Evolutionary conservation across 2,329 filamentous ascomycete species (phyloP).

Genomic region (Monilinia vaccinii-corymbosi): DNA sequence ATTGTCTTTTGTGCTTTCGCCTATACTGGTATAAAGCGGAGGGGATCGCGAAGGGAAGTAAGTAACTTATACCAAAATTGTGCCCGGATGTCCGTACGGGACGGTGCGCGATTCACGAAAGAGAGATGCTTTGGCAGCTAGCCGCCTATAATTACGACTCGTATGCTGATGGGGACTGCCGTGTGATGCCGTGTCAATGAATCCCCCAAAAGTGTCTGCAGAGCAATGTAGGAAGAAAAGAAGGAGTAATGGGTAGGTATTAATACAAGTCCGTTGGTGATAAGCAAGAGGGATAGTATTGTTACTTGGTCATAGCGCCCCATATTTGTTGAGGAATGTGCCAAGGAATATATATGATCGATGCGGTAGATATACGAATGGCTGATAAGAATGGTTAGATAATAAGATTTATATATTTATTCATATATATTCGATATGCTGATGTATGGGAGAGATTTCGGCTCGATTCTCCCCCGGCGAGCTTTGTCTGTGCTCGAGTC

Average conservation of each 20-base stretch:
- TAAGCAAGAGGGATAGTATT: too few species aligned
- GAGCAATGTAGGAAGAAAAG: neutral
- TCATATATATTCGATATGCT: neutral
- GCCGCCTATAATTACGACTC: neutral
- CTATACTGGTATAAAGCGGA: neutral
- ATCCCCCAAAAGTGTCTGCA: neutral
- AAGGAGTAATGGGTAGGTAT: neutral
- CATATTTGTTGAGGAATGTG: neutral
- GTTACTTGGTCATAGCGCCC: neutral
- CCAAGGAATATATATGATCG: too few species aligned
- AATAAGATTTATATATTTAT: too few species aligned
- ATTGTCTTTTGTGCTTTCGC: conserved; percentile 39
- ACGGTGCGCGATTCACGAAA: neutral
- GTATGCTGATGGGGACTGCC: neutral
- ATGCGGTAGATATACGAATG: too few species aligned
- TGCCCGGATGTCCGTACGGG: conserved; percentile 1
- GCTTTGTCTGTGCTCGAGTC: neutral
- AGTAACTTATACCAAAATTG: neutral
- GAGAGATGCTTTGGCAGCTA: neutral
- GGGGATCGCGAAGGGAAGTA: neutral
- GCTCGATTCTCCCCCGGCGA: neutral
- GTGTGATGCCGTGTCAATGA: neutral
- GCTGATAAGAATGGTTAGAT: too few species aligned
- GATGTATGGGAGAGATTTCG: too few species aligned
- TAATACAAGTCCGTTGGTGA: too few species aligned